Percentiles rank a stretch among this genome's conserved stretches.
These are phyloP conservation scores for Coelastrella sp. DNA, from an alignment of 139 green algal species.

Conservation along the genomic window DNA sequence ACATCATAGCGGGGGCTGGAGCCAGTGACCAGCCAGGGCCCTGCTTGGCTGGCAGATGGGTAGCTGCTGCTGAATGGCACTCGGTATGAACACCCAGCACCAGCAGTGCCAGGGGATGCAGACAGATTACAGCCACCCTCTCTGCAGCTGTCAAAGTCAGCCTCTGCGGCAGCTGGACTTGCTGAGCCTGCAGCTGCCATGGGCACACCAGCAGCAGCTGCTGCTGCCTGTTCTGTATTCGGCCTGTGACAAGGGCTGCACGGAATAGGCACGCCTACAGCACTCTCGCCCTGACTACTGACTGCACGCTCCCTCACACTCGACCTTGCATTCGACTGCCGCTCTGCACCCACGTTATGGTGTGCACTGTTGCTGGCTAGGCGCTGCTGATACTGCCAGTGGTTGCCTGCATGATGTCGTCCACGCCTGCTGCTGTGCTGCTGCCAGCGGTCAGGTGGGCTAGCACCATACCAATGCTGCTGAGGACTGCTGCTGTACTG, in stretches of 20 bases:
- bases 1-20: conserved; percentile 22
- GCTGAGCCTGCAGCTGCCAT: background rate
- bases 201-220: no score
- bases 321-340: no score
- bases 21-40: conserved; percentile 13
- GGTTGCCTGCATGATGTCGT: background rate
- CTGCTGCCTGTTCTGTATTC: no score
- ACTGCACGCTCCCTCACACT: no score
- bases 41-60: conserved; percentile 8
- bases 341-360: no score
- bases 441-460: background rate
- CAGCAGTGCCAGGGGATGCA: background rate
- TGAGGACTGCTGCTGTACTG: conserved; percentile 1
- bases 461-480: conserved; percentile 21
- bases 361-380: background rate
- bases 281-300: no score
- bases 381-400: background rate
- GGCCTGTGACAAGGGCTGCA: no score
- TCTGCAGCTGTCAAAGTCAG: no score
- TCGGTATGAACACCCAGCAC: background rate
- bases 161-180: no score
- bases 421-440: background rate
- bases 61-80: conserved; percentile 44
- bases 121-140: background rate
- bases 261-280: no score